These are phyloP conservation scores for Chiua virens DNA, from an alignment of 768 basidiomycete genomes.

Conservation along the genomic window DNA sequence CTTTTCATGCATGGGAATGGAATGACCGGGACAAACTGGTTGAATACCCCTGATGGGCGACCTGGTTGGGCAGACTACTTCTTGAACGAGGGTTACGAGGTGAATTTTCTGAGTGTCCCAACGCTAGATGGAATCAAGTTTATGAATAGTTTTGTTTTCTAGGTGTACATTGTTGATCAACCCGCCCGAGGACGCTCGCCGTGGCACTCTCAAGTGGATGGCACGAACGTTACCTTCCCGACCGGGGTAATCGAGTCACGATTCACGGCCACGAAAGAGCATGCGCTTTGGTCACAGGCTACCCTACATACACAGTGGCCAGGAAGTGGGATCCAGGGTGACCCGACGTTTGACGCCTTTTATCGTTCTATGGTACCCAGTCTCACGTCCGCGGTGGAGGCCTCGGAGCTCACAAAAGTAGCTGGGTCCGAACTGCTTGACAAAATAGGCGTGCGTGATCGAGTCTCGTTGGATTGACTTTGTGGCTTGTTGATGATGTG, in stretches of 20 bases:
- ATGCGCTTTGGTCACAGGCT: constrained; percentile 47
- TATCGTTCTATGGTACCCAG: constrained; percentile 44
- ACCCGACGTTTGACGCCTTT: constrained; percentile 45
- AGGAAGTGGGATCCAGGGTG: constrained; percentile 48
- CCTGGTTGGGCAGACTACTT: constrained; percentile 61
- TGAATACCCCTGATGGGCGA: constrained; percentile 55
- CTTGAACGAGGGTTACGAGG: constrained; percentile 50
- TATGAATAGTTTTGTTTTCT: neutral
- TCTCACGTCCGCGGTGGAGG: constrained; percentile 36
- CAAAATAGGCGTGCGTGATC: constrained; percentile 45
- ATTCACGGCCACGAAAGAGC: constrained; percentile 42
- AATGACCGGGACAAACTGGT: constrained; percentile 53
- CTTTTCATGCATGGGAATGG: constrained; percentile 51
- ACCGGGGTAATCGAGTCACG: constrained; percentile 37
- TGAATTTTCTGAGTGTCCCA: constrained; percentile 13
- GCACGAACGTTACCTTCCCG: constrained; percentile 31
- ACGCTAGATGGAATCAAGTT: neutral
- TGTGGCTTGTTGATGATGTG: constrained; percentile 2
- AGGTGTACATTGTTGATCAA: constrained; percentile 49
- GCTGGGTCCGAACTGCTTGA: constrained; percentile 47
- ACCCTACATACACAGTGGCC: constrained; percentile 52
- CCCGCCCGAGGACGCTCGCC: constrained; percentile 46
- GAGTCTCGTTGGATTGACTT: neutral
- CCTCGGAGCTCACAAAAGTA: constrained; percentile 38
- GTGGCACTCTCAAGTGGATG: constrained; percentile 42